These are phyloP conservation scores for Penicillium psychrosexuale DNA, from an alignment of 2,329 filamentous ascomycete genomes.

Conservation along the genomic window DNA sequence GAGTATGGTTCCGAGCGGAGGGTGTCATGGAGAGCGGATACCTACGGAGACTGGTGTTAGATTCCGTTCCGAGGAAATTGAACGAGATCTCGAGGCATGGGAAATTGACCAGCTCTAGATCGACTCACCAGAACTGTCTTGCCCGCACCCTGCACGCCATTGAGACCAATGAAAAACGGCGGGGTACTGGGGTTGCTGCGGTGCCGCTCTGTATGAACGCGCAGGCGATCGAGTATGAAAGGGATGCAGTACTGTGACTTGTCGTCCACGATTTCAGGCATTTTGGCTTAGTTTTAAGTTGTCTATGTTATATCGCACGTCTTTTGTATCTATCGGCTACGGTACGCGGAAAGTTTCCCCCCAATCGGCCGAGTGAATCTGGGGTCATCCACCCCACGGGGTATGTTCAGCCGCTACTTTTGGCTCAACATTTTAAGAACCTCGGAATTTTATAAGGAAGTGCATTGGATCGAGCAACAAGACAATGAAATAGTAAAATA, in stretches of 20 bases:
- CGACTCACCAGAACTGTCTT: constrained; percentile 78
- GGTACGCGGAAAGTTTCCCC: constrained; percentile 10
- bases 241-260: constrained; percentile 74
- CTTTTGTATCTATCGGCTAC: constrained; percentile 13
- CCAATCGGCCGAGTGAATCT: constrained; percentile 21
- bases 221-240: constrained; percentile 65
- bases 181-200: constrained; percentile 37
- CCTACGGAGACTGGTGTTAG: constrained; percentile 32
- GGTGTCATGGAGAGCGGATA: constrained; percentile 61
- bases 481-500: neutral
- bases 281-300: constrained; percentile 23
- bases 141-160: constrained; percentile 86
- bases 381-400: constrained; percentile 15
- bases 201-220: constrained; percentile 48
- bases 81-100: constrained; percentile 3
- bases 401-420: constrained; percentile 5
- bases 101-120: neutral
- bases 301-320: neutral
- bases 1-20: constrained; percentile 58
- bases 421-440: neutral
- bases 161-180: constrained; percentile 83
- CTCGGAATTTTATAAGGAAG: neutral
- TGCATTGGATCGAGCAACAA: neutral
- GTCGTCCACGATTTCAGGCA: constrained; percentile 65
- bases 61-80: constrained; percentile 5